Conservation (phyloP, 176 grass and related monocot genomes). For the Triticum dicoccoides region DNA sequence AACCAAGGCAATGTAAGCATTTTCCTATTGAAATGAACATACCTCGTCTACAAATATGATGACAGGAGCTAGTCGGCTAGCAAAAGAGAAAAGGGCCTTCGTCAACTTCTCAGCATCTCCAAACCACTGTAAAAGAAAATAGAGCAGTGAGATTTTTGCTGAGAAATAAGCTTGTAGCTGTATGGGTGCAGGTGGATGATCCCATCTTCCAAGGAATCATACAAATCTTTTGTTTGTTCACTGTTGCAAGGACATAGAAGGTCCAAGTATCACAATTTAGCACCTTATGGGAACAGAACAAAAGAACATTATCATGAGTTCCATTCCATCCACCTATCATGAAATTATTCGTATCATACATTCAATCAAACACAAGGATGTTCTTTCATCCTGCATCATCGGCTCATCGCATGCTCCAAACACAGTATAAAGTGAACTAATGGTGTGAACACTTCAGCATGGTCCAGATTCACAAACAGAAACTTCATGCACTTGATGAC, state of each 20-base stretch:
- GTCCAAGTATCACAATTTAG: neutral
- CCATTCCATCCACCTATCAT: slow-evolving; percentile 9
- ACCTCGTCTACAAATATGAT: slow-evolving; percentile 99
- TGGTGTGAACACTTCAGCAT: neutral
- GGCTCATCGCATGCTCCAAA: neutral
- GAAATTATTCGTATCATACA: neutral
- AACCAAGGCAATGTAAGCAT: neutral
- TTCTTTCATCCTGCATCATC: neutral
- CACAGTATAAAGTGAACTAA: slow-evolving; percentile 6
- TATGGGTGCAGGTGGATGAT: neutral
- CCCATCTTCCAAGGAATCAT: neutral
- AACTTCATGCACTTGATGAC: slow-evolving; percentile 4
- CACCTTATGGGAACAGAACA: neutral
- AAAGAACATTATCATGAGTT: slow-evolving; percentile 8
- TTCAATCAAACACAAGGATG: slow-evolving; percentile 20
- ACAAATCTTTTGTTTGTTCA: slow-evolving; percentile 5
- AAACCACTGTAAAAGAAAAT: slow-evolving; percentile 81
- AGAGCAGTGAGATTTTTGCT: slow-evolving; percentile 24
- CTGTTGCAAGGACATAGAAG: neutral
- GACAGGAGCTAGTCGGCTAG: slow-evolving; percentile 70
- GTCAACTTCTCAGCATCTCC: slow-evolving; percentile 98
- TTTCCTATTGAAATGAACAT: slow-evolving; percentile 20
- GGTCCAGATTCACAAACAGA: neutral
- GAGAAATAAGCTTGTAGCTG: slow-evolving; percentile 21
- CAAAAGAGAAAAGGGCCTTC: slow-evolving; percentile 97